A percentile compares a stretch with the other conserved stretches of the same genome.
These are phyloP conservation scores for Ilex aquifolium DNA, from an alignment of 257 asterid species.

Conservation along the genomic window DNA sequence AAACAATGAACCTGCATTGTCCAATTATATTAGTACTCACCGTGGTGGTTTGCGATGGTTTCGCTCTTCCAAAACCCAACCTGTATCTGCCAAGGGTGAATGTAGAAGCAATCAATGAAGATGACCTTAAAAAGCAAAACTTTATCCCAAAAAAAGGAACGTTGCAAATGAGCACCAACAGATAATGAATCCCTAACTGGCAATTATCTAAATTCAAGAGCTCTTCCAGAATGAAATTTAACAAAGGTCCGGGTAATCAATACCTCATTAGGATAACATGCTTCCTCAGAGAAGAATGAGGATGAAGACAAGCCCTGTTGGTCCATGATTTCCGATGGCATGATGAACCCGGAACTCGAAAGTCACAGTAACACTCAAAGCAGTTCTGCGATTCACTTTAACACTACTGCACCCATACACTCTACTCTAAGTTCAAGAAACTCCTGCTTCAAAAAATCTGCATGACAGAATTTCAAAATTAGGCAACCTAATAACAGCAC, in stretches of 20 bases:
- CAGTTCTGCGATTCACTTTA: conserved; percentile 23
- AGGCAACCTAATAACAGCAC: conserved; percentile 7
- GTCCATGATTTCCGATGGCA: conserved; percentile 53
- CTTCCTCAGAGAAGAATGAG: conserved; percentile 67
- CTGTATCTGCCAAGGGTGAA: conserved; percentile 54
- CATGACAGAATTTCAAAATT: conserved; percentile 1
- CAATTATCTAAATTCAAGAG: too few species aligned
- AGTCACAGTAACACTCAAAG: conserved; percentile 4
- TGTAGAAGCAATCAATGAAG: conserved; percentile 21
- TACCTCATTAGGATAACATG: conserved; percentile 62
- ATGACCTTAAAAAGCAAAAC: conserved; percentile 9
- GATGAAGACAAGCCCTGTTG: conserved; percentile 60
- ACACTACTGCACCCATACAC: conserved; percentile 21
- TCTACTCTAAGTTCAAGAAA: conserved; percentile 25
- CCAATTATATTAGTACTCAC: conserved; percentile 43
- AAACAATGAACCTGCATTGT: conserved; percentile 7
- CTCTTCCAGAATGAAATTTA: background rate
- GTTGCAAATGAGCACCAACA: too few species aligned
- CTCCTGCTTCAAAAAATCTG: conserved; percentile 32
- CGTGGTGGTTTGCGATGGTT: conserved; percentile 44
- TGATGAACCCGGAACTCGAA: conserved; percentile 23
- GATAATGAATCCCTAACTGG: too few species aligned
- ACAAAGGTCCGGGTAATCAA: conserved; percentile 5
- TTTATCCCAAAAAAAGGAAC: background rate
- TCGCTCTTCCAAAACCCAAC: conserved; percentile 61